These are phyloP conservation scores for Saturnispora bothae DNA, from an alignment of 805 yeast species.

Conservation along the genomic window DNA sequence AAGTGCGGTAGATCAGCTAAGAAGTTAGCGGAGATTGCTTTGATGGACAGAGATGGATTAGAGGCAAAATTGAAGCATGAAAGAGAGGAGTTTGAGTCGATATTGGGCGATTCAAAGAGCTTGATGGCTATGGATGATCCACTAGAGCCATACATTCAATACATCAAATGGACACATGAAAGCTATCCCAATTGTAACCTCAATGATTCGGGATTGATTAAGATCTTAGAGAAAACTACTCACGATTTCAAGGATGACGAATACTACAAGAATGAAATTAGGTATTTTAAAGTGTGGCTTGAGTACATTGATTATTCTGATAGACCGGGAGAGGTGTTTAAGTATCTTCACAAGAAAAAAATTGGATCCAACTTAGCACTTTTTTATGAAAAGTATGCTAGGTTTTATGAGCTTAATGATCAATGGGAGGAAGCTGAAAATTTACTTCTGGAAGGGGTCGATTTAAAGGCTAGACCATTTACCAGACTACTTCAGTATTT, in stretches of 20 bases:
- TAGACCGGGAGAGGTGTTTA: slow-evolving; percentile 59
- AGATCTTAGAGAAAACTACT: slow-evolving; percentile 61
- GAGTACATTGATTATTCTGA: slow-evolving; percentile 61
- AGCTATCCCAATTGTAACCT: slow-evolving; percentile 52
- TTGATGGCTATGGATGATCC: slow-evolving; percentile 75
- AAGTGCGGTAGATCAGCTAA: slow-evolving; percentile 60
- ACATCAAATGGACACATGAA: slow-evolving; percentile 60
- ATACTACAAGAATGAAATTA: slow-evolving; percentile 70
- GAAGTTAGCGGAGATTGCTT: slow-evolving; percentile 38
- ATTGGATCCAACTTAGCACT: slow-evolving; percentile 61
- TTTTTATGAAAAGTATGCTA: slow-evolving; percentile 74
- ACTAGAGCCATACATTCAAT: slow-evolving; percentile 61
- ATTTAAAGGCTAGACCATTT: slow-evolving; percentile 55
- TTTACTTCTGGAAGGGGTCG: slow-evolving; percentile 50
- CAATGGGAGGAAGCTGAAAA: slow-evolving; percentile 45
- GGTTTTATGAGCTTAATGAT: slow-evolving; percentile 41
- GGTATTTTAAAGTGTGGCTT: slow-evolving; percentile 76
- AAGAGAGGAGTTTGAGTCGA: slow-evolving; percentile 38
- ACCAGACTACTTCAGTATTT: slow-evolving; percentile 34
- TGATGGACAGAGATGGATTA: slow-evolving; percentile 16
- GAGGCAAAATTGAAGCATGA: slow-evolving; percentile 20
- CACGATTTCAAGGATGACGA: slow-evolving; percentile 51
- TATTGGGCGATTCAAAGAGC: slow-evolving; percentile 27
- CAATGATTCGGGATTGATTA: slow-evolving; percentile 54
- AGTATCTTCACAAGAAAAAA: slow-evolving; percentile 56